Evolutionary conservation across 345 rosid genomes (phyloP), one percentile per base, ranked within the genome.

Genomic region (Arabidopsis arenosa): DNA sequence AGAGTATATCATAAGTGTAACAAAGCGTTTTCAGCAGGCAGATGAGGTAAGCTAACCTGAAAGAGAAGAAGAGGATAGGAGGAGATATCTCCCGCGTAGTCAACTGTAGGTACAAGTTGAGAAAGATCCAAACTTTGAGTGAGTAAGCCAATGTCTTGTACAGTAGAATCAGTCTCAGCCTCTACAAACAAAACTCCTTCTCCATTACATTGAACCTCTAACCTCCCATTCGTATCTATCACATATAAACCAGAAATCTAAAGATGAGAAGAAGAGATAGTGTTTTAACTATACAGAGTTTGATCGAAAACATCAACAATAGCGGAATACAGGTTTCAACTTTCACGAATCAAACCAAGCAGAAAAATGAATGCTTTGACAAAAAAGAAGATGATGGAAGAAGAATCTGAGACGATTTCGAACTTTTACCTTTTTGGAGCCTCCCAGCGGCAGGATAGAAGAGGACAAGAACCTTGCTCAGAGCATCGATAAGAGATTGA

Each of bases 361-460:
- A 69, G 43, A 17, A 41, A 44, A 70, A 66, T 21, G 12, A 21
- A 52, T 13, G 14, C 23, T 14, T 41, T 43, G 35, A 58, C 63
- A 36, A 17, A 36, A 58, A 2, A 13, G 23, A 15, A 59, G 45
- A 59, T 59, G 64, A 12, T 39, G 17, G 35, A 9, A 32, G 30
- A 17, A 35, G 18, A 45, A 26, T 23, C 30, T 37, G 51, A 39
- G 5, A 21, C 13, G 63, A 37, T 21, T 39, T 11, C 1, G 44
- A 40, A 7, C 26, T 11, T 40, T 71, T 66, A 72, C 82, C 81
- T 4, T 44, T 47, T 55, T 47, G 75, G 10, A 84, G 73, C 13
- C 90, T 79, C 28, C 90, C 87, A 11, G 86, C 90, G 1, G 45
- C 74, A 4, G 84, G 85, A 36, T 81, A 80, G 51, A 66, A 86